Evolutionary conservation across 2,329 filamentous ascomycete genomes (phyloP), one percentile per base, ranked within the genome.

Genomic region (Didymella arachidicola): DNA sequence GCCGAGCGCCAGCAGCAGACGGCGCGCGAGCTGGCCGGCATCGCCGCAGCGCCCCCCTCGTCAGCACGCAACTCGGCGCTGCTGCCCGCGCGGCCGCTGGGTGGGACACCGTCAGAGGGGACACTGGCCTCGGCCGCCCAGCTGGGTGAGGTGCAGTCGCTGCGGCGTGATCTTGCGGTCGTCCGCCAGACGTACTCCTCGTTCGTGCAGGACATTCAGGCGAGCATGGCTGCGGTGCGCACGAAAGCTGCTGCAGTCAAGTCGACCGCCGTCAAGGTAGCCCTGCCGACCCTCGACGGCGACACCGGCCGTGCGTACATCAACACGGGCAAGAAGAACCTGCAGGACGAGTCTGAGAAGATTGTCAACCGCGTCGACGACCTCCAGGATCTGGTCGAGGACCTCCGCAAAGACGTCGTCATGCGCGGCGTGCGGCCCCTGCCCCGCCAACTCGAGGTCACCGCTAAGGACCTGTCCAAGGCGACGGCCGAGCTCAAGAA

Each of bases 371-470:
- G 92, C 72, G 95, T 99, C 11, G 95, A 99, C 73, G 94, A 98
- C 72, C 84, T 99, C n/a, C 95, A 98, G 79, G 95, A 99, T 76
- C 83, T 95, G 53, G 92, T 99, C 19, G 95, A 99, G 77, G 95
- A 99, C 74, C 85, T 99, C 42, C 92, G 95, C 61, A 98, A 99
- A 80, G 95, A 99, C 72, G 95, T 99, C 44, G 95, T 99, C 45
- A 84, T 88, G 58, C 91, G 95, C 59, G 95, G 95, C 57, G 95
- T 99, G 44, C 89, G 95, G 34, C 95, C 95, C 8, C 82, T 96
- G 34, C 93, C 94, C 6, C 87, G 93, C 60, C 93, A 97, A 80
- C 87, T 99, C 44, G 95, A 98, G 78, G 82, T 82, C 36, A 93
- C 97, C 19, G 89, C 90, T 65, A 96, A 95, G 78, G 94, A 98